Evolutionary conservation across 2,329 filamentous ascomycete genomes (phyloP).

Genomic region (Fusarium sp.): DNA sequence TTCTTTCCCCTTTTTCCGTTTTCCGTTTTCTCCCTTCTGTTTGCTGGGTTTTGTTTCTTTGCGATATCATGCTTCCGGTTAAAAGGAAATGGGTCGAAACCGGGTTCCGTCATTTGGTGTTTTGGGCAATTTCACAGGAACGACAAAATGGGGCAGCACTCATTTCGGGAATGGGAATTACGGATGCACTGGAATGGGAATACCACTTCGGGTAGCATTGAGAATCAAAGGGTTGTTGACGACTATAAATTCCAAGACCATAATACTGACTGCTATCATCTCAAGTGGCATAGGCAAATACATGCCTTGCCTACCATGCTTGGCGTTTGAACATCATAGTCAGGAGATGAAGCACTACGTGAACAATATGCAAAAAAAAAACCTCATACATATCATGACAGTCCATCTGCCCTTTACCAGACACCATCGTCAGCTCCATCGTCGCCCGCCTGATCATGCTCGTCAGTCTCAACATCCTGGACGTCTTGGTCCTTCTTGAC

Average conservation of each 20-base stretch:
- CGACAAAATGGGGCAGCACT: neutral
- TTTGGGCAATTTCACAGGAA: neutral
- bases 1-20: neutral
- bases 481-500: neutral
- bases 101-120: neutral
- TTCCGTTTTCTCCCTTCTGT: neutral
- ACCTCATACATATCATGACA: neutral
- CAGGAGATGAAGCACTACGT: neutral
- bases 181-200: neutral
- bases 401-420: neutral
- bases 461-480: neutral
- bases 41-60: neutral
- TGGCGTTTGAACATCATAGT: neutral
- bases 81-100: neutral
- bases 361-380: neutral
- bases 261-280: neutral
- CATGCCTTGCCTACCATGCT: neutral
- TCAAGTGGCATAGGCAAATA: neutral
- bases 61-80: neutral
- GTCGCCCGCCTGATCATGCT: neutral
- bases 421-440: neutral
- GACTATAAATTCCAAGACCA: neutral
- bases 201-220: neutral
- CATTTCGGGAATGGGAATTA: neutral
- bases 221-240: neutral